These are phyloP conservation scores for Hydrangea macrophylla DNA, from an alignment of 148 eudicot species.

Conservation along the genomic window DNA sequence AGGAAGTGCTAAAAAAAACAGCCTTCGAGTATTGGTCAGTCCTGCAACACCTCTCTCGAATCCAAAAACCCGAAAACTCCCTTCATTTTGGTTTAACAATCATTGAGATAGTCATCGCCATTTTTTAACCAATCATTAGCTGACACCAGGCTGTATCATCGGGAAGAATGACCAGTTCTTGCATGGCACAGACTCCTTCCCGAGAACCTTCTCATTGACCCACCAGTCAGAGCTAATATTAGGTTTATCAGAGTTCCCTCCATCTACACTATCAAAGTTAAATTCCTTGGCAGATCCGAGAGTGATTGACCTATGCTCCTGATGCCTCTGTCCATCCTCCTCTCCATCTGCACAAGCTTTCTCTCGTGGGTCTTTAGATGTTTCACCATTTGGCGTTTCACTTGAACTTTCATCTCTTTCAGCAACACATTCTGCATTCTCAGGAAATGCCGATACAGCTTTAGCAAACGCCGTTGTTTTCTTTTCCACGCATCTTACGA, in stretches of 20 bases:
- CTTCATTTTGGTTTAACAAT: neutral
- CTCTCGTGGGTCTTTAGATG: slow-evolving; percentile 16
- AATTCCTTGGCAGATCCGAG: slow-evolving; percentile 86
- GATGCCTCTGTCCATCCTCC: slow-evolving; percentile 46
- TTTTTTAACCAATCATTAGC: slow-evolving; percentile 26
- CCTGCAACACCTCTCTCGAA: slow-evolving; percentile 3
- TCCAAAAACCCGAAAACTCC: neutral
- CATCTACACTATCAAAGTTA: slow-evolving; percentile 69
- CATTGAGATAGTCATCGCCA: neutral
- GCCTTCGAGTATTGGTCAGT: slow-evolving; percentile 6
- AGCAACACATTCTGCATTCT: slow-evolving; percentile 13
- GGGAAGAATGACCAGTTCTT: slow-evolving; percentile 94
- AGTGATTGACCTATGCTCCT: slow-evolving; percentile 62
- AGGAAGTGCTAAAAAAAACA: slow-evolving; percentile 10
- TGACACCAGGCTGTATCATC: slow-evolving; percentile 63
- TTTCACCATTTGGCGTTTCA: slow-evolving; percentile 25
- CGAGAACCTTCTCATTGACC: slow-evolving; percentile 66
- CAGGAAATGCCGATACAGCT: slow-evolving; percentile 25
- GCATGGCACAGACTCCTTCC: slow-evolving; percentile 40
- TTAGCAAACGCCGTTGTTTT: slow-evolving; percentile 43
- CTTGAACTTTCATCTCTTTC: slow-evolving; percentile 23
- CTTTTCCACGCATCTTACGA: slow-evolving; percentile 78
- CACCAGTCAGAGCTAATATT: slow-evolving; percentile 69
- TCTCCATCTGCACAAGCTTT: slow-evolving; percentile 35
- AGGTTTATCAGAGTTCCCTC: slow-evolving; percentile 40